These are phyloP conservation scores for Rubus parviflorus DNA, from an alignment of 306 rosid species.

Conservation along the genomic window DNA sequence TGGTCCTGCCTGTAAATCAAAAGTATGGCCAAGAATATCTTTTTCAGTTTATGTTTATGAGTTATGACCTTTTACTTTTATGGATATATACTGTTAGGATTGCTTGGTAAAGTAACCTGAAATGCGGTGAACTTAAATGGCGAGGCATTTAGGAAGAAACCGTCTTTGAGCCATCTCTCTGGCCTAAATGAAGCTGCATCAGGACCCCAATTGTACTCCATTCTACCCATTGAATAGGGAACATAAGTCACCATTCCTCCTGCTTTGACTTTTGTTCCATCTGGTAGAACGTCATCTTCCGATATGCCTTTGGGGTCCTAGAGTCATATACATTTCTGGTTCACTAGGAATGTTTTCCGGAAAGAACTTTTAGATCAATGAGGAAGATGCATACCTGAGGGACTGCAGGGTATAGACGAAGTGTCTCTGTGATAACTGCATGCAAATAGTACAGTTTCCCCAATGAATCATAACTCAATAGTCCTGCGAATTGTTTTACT, in stretches of 20 bases:
- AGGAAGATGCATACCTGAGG: conserved; percentile 65
- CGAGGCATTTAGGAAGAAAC: conserved; percentile 58
- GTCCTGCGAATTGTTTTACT: conserved; percentile 50
- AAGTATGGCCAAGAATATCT: background rate
- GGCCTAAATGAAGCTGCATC: conserved; percentile 77
- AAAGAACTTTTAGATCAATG: background rate
- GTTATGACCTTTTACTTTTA: background rate
- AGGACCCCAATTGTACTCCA: conserved; percentile 91
- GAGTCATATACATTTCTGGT: conserved; percentile 16
- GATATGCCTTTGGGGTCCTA: conserved; percentile 89
- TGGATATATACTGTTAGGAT: background rate
- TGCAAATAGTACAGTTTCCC: conserved; percentile 68
- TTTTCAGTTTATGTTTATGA: conserved; percentile 2
- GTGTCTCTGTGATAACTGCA: conserved; percentile 89
- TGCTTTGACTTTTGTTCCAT: conserved; percentile 85
- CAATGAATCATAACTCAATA: conserved; percentile 69
- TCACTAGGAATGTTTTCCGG: background rate
- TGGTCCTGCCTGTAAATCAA: conserved; percentile 73
- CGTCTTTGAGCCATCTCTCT: conserved; percentile 86
- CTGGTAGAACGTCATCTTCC: conserved; percentile 86
- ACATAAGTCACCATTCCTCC: conserved; percentile 98
- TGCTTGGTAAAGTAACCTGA: conserved; percentile 46
- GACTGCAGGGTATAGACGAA: conserved; percentile 88
- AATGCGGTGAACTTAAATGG: conserved; percentile 96
- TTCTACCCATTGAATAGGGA: conserved; percentile 97